Evolutionary conservation across 805 yeast species (phyloP), one percentile per base, ranked within the genome.

Genomic region (Candida vaughaniae): DNA sequence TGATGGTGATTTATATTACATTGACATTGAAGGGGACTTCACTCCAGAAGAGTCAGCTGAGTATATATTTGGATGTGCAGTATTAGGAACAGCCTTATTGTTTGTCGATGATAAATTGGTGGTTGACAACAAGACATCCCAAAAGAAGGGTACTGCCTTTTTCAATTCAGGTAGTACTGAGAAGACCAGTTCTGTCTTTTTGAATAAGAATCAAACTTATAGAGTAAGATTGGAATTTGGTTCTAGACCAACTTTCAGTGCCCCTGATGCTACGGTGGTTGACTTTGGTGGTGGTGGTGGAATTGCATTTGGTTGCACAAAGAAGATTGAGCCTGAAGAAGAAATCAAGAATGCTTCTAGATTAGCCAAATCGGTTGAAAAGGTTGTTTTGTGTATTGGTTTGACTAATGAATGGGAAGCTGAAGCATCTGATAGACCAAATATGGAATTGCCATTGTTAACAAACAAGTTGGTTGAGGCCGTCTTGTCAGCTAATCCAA

Each of bases 71-170:
- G 82, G 83, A 16, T 51, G 72, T 35, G 53, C 73, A 12, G 73
- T 69, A 15, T 48, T 62, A 37, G 85, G 85, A 15, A 75, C 82
- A 22, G 82, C 78, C 18, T 68, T 69, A 47, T 45, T 80, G 25
- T 80, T 62, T 45, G 54, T 79, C 31, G 70, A 80, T 47, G 81
- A 58, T 38, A 46, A 72, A 48, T 56, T 77, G 40, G 60, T 80
- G 26, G 72, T 77, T 25, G 83, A 80, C 52, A 78, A 79, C 58
- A 69, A 66, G 46, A 71, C 76, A 23, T 51, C 65, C 19, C 85
- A 80, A 58, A 54, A 43, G 5, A 53, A 47, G 17, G 85, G 83
- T 6, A 50, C 58, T n/a, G 53, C 72, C 2, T 78, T 77, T 59
- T 75, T 75, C 49, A 52, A 60, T 39, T 69, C 73, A 11, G 53